A percentile compares a stretch with the other conserved stretches of the same genome.
phyloP scores from a whole-genome alignment of 176 grass and related monocot genomes.

The Aegilops speltoides region DNA sequence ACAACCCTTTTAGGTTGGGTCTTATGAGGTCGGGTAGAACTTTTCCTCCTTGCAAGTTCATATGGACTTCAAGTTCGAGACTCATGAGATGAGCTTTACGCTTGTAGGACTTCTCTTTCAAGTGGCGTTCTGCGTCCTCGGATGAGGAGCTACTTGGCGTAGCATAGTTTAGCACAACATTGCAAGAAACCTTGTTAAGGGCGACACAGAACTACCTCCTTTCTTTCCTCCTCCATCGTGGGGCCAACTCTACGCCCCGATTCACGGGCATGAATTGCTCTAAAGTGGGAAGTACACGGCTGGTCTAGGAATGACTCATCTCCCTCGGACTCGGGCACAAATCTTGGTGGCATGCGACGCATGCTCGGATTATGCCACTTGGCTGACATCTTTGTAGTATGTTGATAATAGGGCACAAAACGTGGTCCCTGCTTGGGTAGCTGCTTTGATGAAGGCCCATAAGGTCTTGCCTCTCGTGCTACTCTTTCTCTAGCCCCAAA shows the following conservation, averaged over 20 bases:
- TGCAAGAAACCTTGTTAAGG: background rate
- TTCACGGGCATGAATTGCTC: background rate
- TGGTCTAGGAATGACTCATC: background rate
- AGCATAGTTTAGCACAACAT: background rate
- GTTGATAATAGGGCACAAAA: background rate
- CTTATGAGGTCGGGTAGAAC: background rate
- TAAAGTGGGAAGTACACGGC: fast-evolving
- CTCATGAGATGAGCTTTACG: background rate
- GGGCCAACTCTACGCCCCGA: background rate
- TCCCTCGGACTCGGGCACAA: background rate
- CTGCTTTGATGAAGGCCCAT: background rate
- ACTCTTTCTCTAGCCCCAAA: background rate
- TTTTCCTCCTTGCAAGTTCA: background rate
- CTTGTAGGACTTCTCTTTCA: background rate
- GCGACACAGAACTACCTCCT: background rate
- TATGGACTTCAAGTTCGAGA: background rate
- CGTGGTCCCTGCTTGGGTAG: too few relatives aligned
- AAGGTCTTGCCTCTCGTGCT: background rate
- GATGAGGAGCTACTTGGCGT: background rate
- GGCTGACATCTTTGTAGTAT: background rate
- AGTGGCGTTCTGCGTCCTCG: background rate
- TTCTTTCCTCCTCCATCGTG: too few relatives aligned
- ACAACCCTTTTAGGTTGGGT: background rate
- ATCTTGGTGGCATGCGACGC: background rate
- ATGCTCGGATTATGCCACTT: background rate